Base-by-base conservation (phyloP, 148 eudicot genomes). In the Polygonum maritimum region DNA sequence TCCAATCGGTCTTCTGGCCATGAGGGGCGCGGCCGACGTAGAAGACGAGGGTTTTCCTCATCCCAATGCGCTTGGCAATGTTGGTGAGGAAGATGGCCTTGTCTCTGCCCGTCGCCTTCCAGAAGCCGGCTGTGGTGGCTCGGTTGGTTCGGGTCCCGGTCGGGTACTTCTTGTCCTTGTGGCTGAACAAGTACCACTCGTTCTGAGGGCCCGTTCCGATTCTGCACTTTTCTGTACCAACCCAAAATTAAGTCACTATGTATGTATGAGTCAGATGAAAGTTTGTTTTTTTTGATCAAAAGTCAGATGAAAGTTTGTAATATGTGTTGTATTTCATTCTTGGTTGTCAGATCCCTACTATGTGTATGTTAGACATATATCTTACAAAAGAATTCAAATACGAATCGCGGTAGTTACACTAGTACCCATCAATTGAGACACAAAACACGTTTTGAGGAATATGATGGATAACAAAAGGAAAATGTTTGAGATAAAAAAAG, bases 91-190 rank as follows among this genome's bases (percentile, higher is more conserved):
- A 88, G 74, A 94, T 94, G n/a, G 90, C 89, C 82, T 94, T 94
- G 83, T 94, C 98, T 76, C 98, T 75, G 13, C 98, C 98, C 0
- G 98, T 94, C 1, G 98, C 98, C 87, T 94, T 94, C 98, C 98
- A 94, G 69, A 94, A 94, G 1, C 98, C 98, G 19, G 91, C 98
- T 1, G 84, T 71, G 0, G 98, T 94, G 74, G 98, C 98, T 13
- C 98, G 84, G 44, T 94, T 94, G 0, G 98, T 94, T 15, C 98
- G 87, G 5, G 98, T 94, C 3, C 98, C 98, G 0, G 98, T 91
- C 6, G 97, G 98, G 73, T 93, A 91, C 77, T 93, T 93, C 79
- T 89, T 93, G 86, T 93, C 98, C 83, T 93, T 93, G 85, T 94
- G 98, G 80, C 98, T 94, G 75, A 94, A 94, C 71, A 91, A 94